These are phyloP conservation scores for Venturia oleaginea DNA, from an alignment of 2,329 filamentous ascomycete genomes.

Conservation along the genomic window DNA sequence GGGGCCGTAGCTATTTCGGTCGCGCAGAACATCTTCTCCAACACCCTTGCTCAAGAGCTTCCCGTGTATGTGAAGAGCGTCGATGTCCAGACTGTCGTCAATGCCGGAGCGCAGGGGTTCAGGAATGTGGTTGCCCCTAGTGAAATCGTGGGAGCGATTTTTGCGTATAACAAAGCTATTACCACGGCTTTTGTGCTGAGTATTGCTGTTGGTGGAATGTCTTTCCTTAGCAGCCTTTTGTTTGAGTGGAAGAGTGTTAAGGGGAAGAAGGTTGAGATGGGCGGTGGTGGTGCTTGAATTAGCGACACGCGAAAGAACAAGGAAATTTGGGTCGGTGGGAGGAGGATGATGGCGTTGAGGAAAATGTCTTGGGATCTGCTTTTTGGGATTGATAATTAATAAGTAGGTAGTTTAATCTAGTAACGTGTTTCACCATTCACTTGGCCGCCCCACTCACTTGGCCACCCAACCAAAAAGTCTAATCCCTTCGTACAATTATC, in stretches of 20 bases:
- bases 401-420: no score
- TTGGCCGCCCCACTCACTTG: no score
- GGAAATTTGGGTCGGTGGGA: no score
- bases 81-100: constrained; percentile 21
- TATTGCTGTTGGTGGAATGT: constrained; percentile 32
- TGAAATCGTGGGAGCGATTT: constrained; percentile 27
- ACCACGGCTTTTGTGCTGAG: constrained; percentile 36
- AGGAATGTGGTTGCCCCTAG: constrained; percentile 15
- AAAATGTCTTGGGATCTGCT: no score
- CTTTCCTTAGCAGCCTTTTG: constrained; percentile 34
- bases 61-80: constrained; percentile 31
- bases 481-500: no score
- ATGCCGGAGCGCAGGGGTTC: background rate
- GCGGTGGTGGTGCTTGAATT: background rate
- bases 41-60: constrained; percentile 49
- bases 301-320: no score
- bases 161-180: constrained; percentile 39
- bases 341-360: no score
- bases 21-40: constrained; percentile 59
- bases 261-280: constrained; percentile 33
- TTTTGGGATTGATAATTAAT: no score
- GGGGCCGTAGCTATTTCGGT: constrained; percentile 58
- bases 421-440: no score
- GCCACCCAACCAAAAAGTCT: no score
- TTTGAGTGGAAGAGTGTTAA: constrained; percentile 60